phyloP scores from a whole-genome alignment of 306 rosid genomes.

The Prunus campanulata region DNA sequence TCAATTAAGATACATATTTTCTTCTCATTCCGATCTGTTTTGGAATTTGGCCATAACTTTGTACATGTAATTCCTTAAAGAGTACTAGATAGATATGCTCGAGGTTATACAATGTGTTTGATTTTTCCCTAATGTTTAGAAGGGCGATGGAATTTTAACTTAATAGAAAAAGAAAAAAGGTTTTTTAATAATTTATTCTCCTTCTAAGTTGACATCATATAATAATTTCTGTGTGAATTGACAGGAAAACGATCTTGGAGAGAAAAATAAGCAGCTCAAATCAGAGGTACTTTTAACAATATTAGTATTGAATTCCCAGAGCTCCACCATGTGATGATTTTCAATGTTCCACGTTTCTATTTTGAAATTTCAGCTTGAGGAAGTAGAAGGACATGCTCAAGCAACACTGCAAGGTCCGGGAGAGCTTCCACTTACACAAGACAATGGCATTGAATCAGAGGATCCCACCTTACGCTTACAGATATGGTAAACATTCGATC shows the following conservation, averaged over 20 bases:
- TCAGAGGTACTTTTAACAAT: slow-evolving; percentile 47
- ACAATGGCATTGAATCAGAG: background rate
- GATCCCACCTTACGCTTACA: background rate
- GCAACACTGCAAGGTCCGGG: no score
- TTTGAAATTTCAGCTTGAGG: slow-evolving; percentile 36
- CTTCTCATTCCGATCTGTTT: background rate
- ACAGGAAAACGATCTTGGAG: slow-evolving; percentile 51
- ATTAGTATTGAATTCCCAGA: background rate
- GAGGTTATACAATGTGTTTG: background rate
- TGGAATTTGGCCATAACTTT: background rate
- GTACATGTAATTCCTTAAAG: background rate
- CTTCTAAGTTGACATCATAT: background rate
- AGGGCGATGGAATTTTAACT: background rate
- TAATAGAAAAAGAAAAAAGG: no score
- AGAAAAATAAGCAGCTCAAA: slow-evolving; percentile 47
- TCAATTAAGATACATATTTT: background rate
- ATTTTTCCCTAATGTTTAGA: background rate
- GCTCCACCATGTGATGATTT: background rate
- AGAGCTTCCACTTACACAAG: background rate
- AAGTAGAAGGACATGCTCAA: slow-evolving; percentile 10
- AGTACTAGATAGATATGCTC: background rate
- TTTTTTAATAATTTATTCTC: no score
- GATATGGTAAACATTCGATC: slow-evolving; percentile 3
- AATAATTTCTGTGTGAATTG: background rate
- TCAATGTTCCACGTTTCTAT: background rate